Evolutionary conservation across 148 eudicot species (phyloP), one percentile per base, ranked within the genome.

Genomic region (Rhododendron molle): DNA sequence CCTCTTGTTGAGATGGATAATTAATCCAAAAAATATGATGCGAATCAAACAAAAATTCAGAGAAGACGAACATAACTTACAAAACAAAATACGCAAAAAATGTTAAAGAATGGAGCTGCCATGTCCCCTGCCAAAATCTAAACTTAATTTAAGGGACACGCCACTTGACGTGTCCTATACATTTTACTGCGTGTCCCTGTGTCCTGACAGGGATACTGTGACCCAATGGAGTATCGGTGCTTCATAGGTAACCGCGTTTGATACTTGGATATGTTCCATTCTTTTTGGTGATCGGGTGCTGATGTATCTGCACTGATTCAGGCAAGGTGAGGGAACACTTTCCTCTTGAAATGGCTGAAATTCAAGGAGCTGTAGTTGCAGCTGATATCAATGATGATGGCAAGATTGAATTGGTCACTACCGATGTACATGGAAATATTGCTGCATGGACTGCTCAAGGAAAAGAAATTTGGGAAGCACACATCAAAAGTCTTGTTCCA

Each of bases 391-490:
- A 97, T 85, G 99, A 97, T 76, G 99, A 97, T 90, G 99, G 98
- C 72, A 95, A 95, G 88, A 97, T 97, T 76, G 99, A 97, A 91
- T 60, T 97, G 78, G 94, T 97, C 69, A 97, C 98, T 69, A 88
- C 99, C 81, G 99, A 97, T 88, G 86, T 91, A 58, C 98, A 97
- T 88, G 99, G 99, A 91, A 97, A 97, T 88, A 93, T 97, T 92
- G 99, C 95, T 85, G 99, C 99, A 34, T 97, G 99, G 99, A 97
- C 98, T 83, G 87, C 98, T 81, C 95, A 95, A 85, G 99, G 99
- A 85, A 92, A 92, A 89, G 96, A 94, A 90, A 93, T 97, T 84
- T 97, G 99, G 99, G 99, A 92, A 92, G 76, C 84, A 82, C 98
- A 95, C 91, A 65, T 97, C n/a, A 97, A 97, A 90, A 97, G 98